Conservation (phyloP, 2,329 filamentous ascomycete species). For the Cercospora brassicicola region DNA sequence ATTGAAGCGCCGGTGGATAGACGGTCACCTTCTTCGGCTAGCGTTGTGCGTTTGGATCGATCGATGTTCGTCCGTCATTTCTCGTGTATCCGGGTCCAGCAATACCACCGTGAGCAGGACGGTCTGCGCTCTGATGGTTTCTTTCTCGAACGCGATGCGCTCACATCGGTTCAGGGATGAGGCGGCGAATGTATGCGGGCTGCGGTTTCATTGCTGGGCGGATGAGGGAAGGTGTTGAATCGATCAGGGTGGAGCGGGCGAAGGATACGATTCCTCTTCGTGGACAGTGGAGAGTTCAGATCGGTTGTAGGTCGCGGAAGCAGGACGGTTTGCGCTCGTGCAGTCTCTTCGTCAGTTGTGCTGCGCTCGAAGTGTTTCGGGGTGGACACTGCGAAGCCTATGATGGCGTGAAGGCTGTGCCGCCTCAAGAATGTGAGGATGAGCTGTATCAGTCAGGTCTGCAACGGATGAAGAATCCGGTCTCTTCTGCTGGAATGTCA, state of each 20-base stretch:
- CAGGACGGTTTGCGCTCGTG: background rate
- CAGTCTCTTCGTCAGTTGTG: background rate
- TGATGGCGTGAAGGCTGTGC: background rate
- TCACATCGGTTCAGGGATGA: background rate
- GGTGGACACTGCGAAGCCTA: background rate
- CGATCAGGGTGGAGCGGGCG: background rate
- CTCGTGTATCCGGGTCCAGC: background rate
- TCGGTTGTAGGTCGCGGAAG: background rate
- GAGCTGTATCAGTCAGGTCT: background rate
- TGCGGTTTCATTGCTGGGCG: too few relatives aligned
- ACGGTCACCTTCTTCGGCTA: background rate
- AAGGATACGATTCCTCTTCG: too few relatives aligned
- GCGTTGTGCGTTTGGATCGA: background rate
- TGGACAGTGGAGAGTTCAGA: too few relatives aligned
- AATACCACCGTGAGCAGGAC: background rate
- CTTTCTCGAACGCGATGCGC: background rate
- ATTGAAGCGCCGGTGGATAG: background rate
- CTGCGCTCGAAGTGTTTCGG: background rate
- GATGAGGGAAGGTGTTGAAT: background rate
- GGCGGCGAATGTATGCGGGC: background rate
- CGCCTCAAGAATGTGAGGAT: background rate
- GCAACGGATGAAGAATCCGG: background rate
- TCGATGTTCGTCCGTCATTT: background rate
- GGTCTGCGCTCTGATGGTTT: background rate
- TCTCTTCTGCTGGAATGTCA: background rate